Evolutionary conservation across 352 stramenopile species (phyloP).

Genomic region (Thalassiosira mediterranea): DNA sequence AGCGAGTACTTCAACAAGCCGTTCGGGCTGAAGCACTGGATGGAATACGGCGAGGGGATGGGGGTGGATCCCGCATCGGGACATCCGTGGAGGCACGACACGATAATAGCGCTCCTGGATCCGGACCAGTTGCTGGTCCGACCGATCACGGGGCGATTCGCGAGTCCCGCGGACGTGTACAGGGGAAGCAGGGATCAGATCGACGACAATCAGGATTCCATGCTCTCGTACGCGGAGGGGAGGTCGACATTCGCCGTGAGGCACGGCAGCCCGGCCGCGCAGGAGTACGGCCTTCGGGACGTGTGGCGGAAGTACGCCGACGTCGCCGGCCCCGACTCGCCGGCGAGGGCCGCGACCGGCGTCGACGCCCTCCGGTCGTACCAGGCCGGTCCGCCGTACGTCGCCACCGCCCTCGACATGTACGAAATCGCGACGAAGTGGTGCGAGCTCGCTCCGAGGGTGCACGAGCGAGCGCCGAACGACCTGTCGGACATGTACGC

Average conservation of each 20-base stretch:
- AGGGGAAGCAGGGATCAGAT: conserved; percentile 28
- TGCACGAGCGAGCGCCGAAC: conserved; percentile 69
- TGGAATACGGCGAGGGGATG: conserved; percentile 66
- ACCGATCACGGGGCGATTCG: conserved; percentile 74
- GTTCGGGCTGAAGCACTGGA: conserved; percentile 82
- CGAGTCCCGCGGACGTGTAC: conserved; percentile 44
- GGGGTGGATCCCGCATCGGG: conserved; percentile 18
- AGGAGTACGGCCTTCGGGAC: conserved; percentile 79
- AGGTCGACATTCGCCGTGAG: conserved; percentile 35
- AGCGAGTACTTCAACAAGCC: conserved; percentile 86
- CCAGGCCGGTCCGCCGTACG: conserved; percentile 79
- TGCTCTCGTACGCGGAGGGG: conserved; percentile 1
- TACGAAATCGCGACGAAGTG: conserved; percentile 72
- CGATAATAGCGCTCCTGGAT: conserved; percentile 83
- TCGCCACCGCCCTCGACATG: conserved; percentile 67
- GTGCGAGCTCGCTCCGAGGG: conserved; percentile 66
- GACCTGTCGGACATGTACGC: conserved; percentile 85
- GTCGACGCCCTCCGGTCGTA: conserved; percentile 57
- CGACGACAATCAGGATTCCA: conserved; percentile 12
- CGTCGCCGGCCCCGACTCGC: conserved; percentile 31
- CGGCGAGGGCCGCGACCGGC: conserved; percentile 40
- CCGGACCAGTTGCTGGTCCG: conserved; percentile 83
- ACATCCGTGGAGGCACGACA: conserved; percentile 35
- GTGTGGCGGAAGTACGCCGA: conserved; percentile 68
- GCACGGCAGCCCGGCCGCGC: conserved; percentile 71